Conservation (phyloP, 2,329 filamentous ascomycete species). For the Tolypocladium tundrense region DNA sequence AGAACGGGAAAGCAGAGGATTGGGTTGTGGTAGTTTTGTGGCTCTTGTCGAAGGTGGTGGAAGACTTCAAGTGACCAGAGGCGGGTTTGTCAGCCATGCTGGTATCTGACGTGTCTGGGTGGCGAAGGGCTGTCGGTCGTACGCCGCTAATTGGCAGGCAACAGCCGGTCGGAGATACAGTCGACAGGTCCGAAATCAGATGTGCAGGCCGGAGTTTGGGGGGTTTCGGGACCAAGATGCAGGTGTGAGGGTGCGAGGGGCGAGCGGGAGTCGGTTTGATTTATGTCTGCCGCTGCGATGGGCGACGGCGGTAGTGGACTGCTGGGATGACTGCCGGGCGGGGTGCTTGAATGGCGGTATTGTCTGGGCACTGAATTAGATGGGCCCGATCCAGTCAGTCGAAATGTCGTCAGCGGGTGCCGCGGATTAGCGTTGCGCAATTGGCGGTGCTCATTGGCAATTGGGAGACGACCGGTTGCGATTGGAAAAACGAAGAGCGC, state of each 20-base stretch:
- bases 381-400: not conserved
- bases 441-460: slow-evolving; percentile 1
- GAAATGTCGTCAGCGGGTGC: slow-evolving; percentile 2
- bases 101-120: not conserved
- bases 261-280: not conserved
- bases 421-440: not conserved
- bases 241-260: not conserved
- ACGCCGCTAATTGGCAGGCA: not conserved
- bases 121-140: not conserved
- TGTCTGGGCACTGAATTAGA: not conserved
- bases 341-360: not conserved
- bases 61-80: slow-evolving; percentile 15
- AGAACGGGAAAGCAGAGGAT: slow-evolving; percentile 6
- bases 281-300: not conserved
- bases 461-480: not conserved
- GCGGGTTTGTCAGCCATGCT: slow-evolving; percentile 26
- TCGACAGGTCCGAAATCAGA: not conserved
- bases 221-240: not conserved
- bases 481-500: not conserved
- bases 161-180: not conserved
- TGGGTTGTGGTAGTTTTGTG: slow-evolving; percentile 5
- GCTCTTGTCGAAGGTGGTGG: slow-evolving; percentile 19
- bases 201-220: not conserved
- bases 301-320: not conserved
- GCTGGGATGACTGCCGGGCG: not conserved